Evolutionary conservation across 2,329 filamentous ascomycete genomes (phyloP).

Genomic region (Trichoderma arundinaceum): DNA sequence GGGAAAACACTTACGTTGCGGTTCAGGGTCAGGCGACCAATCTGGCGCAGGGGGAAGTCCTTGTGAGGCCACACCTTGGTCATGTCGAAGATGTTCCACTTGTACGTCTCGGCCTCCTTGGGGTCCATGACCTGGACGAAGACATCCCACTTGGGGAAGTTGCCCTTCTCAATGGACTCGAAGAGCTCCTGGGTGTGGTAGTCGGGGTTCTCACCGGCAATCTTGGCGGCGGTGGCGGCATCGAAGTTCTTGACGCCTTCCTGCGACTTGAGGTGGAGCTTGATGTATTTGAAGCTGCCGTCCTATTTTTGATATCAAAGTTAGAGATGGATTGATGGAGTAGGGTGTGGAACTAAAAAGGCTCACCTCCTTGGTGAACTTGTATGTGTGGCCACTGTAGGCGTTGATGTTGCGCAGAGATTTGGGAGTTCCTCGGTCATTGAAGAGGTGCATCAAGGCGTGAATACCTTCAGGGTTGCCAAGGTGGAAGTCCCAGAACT

Average conservation of each 20-base stretch:
- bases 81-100: constrained; percentile 72
- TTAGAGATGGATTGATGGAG: not conserved
- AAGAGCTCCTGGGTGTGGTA: constrained; percentile 47
- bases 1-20: constrained; percentile 66
- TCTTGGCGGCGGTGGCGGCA: constrained; percentile 44
- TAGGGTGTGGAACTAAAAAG: not conserved
- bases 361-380: constrained; percentile 45
- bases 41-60: constrained; percentile 65
- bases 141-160: constrained; percentile 57
- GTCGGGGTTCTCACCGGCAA: constrained; percentile 57
- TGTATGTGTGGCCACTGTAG: constrained; percentile 57
- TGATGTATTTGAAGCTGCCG: constrained; percentile 56
- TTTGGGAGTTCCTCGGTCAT: constrained; percentile 54
- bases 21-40: constrained; percentile 72
- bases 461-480: constrained; percentile 57
- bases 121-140: constrained; percentile 61
- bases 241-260: constrained; percentile 53
- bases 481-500: constrained; percentile 36
- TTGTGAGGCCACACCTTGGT: constrained; percentile 76
- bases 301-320: constrained; percentile 36
- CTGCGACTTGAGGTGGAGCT: constrained; percentile 56
- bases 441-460: constrained; percentile 58
- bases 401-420: constrained; percentile 54
- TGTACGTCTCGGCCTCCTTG: constrained; percentile 51
- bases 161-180: constrained; percentile 51